These are phyloP conservation scores for Chalciporus pseudorubinellus DNA, from an alignment of 768 basidiomycete species.

Conservation along the genomic window DNA sequence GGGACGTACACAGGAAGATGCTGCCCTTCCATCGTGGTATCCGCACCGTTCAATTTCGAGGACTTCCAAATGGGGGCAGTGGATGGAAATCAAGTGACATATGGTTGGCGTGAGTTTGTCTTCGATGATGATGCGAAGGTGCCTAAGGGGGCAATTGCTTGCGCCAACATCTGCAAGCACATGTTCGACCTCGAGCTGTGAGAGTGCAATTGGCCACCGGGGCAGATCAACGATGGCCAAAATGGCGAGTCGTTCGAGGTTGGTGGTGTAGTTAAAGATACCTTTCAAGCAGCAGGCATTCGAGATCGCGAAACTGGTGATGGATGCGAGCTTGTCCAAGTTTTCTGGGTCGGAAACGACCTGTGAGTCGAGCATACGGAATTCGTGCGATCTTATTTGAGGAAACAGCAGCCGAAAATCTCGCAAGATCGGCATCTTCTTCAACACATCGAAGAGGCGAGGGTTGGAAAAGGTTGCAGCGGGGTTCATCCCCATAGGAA, in stretches of 20 bases:
- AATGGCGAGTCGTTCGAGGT: constrained; percentile 29
- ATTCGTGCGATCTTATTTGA: constrained; percentile 27
- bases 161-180: constrained; percentile 30
- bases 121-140: constrained; percentile 35
- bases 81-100: constrained; percentile 27
- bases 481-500: constrained; percentile 9
- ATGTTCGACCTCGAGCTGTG: constrained; percentile 30
- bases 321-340: constrained; percentile 31
- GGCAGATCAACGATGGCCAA: constrained; percentile 35
- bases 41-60: constrained; percentile 37
- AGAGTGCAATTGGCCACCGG: constrained; percentile 36
- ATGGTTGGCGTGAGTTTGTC: constrained; percentile 34
- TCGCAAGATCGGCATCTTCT: constrained; percentile 29
- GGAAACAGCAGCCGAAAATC: constrained; percentile 34
- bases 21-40: constrained; percentile 37
- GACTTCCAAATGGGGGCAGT: constrained; percentile 31
- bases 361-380: constrained; percentile 25
- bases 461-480: neutral
- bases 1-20: constrained; percentile 35
- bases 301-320: constrained; percentile 35
- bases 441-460: constrained; percentile 28
- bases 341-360: constrained; percentile 19
- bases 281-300: constrained; percentile 33
- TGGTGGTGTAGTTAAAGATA: constrained; percentile 29
- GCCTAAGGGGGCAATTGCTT: constrained; percentile 32